Evolutionary conservation across 2,329 filamentous ascomycete species (phyloP).

Genomic region (Colletotrichum acutatum): DNA sequence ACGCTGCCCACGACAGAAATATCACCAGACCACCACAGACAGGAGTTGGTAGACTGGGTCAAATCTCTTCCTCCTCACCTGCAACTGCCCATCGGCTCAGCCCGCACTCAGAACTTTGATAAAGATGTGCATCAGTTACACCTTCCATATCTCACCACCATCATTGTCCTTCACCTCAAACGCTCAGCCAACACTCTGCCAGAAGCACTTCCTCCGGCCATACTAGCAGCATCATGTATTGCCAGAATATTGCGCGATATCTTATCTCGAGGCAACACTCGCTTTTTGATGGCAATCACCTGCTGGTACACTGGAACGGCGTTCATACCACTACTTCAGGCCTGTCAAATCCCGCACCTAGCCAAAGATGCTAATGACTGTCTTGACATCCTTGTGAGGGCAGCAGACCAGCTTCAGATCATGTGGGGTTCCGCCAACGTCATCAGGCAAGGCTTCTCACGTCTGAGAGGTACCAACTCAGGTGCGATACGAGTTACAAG

Average conservation of each 20-base stretch:
- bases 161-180: constrained; percentile 52
- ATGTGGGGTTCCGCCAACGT: constrained; percentile 52
- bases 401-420: constrained; percentile 45
- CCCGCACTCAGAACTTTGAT: constrained; percentile 47
- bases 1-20: constrained; percentile 36
- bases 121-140: constrained; percentile 54
- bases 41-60: constrained; percentile 49
- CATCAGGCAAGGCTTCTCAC: constrained; percentile 45
- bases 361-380: constrained; percentile 45
- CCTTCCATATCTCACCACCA: constrained; percentile 53
- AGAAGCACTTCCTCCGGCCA: constrained; percentile 48
- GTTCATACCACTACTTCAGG: constrained; percentile 53
- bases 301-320: constrained; percentile 56
- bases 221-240: constrained; percentile 51
- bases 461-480: constrained; percentile 36
- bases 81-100: constrained; percentile 44
- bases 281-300: constrained; percentile 55
- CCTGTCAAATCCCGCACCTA: constrained; percentile 45
- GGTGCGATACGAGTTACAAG: neutral
- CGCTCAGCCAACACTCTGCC: constrained; percentile 49
- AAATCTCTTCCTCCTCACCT: constrained; percentile 46
- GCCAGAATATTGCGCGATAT: constrained; percentile 51
- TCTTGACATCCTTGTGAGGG: constrained; percentile 44
- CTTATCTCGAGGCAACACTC: constrained; percentile 48
- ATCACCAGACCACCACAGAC: constrained; percentile 40